Percentiles rank a stretch among this genome's conserved stretches.
Evolutionary conservation across 2,329 filamentous ascomycete genomes (phyloP).

Genomic region (Apiospora rasikravindrae): DNA sequence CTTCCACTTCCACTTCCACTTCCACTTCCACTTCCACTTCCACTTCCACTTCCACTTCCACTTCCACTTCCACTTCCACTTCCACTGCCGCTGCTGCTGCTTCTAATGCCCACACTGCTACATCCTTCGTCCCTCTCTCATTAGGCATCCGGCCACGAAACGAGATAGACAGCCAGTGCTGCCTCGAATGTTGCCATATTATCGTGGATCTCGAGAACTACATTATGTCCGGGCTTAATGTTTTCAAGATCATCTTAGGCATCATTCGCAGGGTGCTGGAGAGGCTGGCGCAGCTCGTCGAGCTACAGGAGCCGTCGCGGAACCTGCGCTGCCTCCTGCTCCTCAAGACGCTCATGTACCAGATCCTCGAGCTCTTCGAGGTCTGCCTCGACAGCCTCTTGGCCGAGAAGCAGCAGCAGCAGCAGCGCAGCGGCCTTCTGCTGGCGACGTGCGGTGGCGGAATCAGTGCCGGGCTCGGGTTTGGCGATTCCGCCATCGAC

Average conservation of each 20-base stretch:
- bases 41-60: no score
- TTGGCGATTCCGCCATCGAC: constrained; percentile 7
- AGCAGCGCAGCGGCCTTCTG: no score
- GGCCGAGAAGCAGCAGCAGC: neutral
- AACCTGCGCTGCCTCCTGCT: constrained; percentile 24
- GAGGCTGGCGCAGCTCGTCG: constrained; percentile 20
- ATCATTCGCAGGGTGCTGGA: constrained; percentile 20
- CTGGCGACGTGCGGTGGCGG: neutral
- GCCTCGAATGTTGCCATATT: constrained; percentile 25
- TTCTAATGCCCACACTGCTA: no score
- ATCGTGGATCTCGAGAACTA: constrained; percentile 24
- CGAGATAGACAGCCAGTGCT: constrained; percentile 23
- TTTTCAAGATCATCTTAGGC: constrained; percentile 23
- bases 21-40: no score
- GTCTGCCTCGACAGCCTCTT: constrained; percentile 12
- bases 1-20: no score
- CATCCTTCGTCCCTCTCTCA: neutral
- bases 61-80: no score
- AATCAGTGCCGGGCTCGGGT: neutral
- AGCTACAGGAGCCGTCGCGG: constrained; percentile 15
- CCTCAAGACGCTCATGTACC: constrained; percentile 24
- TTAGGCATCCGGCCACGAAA: constrained; percentile 10
- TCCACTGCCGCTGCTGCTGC: no score
- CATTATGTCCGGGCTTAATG: constrained; percentile 22
- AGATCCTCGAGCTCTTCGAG: constrained; percentile 25